Base-by-base conservation (phyloP, 306 rosid genomes). In the Hippophae gyantsensis region DNA sequence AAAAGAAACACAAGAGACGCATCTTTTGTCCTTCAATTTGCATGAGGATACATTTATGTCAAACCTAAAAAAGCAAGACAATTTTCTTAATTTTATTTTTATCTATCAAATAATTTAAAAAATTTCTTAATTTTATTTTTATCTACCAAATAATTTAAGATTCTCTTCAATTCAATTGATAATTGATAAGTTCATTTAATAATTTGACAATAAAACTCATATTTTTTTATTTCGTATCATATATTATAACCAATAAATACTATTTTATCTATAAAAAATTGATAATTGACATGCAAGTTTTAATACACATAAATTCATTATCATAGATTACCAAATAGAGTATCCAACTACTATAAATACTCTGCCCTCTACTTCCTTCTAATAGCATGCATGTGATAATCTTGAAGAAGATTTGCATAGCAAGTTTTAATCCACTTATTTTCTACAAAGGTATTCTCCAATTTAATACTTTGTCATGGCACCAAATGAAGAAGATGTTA, bases 401-500 rank as follows among this genome's bases (percentile, higher is more conserved):
- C 52, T 61, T 62, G 66, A 44, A 64, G 38, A 32, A 32, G 5
- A 32, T 32, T 32, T 32, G 38, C 38, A 32, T 6, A 48, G 9
- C 63, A 44, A 58, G 14, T 11, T 44, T 41, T 42, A 47, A 4
- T 48, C 7, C 13, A n/a, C 7, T 13, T 1, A 25, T 6, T 48
- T 8, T 43, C 49, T 6, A 25, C 38, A 32, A 32, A 44, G 43
- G n/a, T 47, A 7, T 41, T 18, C 42, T 32, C 38, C 38, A 32
- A 32, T 2, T 32, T 32, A 32, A 32, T 32, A 32, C 38, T 32
- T 32, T 32, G 9, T 42, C 2, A 84, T 92, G 99, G 95, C 96
- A 71, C 95, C 99, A 1, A 85, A 77, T 63, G 95, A 86, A 73
- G 95, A 92, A 43, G 67, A 18, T 18, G 23, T 82, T 4, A 65